A percentile compares a stretch with the other conserved stretches of the same genome.
phyloP scores from a whole-genome alignment of 2,329 filamentous ascomycete genomes.

The Tympanopsis confertula region DNA sequence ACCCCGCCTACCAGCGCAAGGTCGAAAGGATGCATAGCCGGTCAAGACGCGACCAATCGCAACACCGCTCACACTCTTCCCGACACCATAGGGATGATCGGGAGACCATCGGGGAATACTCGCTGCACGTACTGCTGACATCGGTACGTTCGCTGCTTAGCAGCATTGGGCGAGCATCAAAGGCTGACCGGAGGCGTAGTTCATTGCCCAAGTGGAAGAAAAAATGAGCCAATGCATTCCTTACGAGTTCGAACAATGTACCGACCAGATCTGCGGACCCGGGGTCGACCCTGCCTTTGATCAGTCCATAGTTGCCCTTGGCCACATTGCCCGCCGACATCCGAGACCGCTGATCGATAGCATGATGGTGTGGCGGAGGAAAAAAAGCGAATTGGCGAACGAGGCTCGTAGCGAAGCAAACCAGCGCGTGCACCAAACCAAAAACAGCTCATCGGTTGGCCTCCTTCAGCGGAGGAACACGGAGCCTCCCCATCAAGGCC shows the following conservation, averaged over 20 bases:
- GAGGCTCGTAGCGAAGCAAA: constrained; percentile 59
- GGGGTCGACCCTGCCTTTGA: constrained; percentile 83
- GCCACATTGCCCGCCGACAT: constrained; percentile 86
- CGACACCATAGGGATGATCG: constrained; percentile 62
- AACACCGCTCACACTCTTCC: constrained; percentile 68
- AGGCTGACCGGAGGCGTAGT: constrained; percentile 37
- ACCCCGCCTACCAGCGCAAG: constrained; percentile 24
- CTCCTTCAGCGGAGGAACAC: constrained; percentile 61
- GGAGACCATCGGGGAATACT: constrained; percentile 96
- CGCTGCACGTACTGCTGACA: constrained; percentile 89
- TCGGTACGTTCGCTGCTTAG: constrained; percentile 42
- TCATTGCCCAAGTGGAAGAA: constrained; percentile 91
- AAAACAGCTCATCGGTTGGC: constrained; percentile 23
- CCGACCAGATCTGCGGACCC: constrained; percentile 82
- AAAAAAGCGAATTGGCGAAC: constrained; percentile 79
- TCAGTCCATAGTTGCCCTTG: constrained; percentile 82
- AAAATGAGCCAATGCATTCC: constrained; percentile 84
- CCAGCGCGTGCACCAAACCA: constrained; percentile 35
- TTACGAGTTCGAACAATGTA: constrained; percentile 68
- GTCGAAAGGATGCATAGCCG: constrained; percentile 54
- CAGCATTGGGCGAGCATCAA: constrained; percentile 3
- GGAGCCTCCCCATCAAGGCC: constrained; percentile 35
- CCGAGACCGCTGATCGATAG: constrained; percentile 92
- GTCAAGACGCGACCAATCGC: constrained; percentile 58
- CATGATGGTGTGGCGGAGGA: constrained; percentile 96